These are phyloP conservation scores for Delphinella strobiligena DNA, from an alignment of 2,329 filamentous ascomycete species.

Conservation along the genomic window DNA sequence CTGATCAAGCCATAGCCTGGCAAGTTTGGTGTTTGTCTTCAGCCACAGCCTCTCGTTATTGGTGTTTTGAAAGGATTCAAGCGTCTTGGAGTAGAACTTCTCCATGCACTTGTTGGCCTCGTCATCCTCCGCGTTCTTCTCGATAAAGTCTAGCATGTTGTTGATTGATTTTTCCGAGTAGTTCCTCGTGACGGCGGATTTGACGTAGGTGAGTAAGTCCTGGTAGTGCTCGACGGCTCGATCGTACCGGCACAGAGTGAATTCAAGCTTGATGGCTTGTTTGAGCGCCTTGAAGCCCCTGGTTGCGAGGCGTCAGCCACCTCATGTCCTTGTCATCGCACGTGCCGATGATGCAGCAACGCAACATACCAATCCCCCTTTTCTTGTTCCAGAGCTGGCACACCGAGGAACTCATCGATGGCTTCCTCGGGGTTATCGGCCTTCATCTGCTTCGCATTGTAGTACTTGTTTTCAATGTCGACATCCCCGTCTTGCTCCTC, in stretches of 20 bases:
- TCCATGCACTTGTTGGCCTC: slow-evolving; percentile 76
- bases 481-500: slow-evolving; percentile 81
- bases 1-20: slow-evolving; percentile 78
- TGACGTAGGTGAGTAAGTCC: slow-evolving; percentile 93
- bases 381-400: slow-evolving; percentile 71
- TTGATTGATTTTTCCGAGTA: slow-evolving; percentile 99
- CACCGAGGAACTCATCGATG: slow-evolving; percentile 81
- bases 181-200: slow-evolving; percentile 90
- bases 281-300: slow-evolving; percentile 93
- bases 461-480: slow-evolving; percentile 98
- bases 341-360: not conserved
- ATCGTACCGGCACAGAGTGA: slow-evolving; percentile 78
- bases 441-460: slow-evolving; percentile 98
- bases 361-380: slow-evolving; percentile 77
- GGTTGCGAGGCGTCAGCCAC: not conserved
- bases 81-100: slow-evolving; percentile 84
- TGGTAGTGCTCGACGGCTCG: slow-evolving; percentile 86
- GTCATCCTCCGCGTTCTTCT: slow-evolving; percentile 68
- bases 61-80: slow-evolving; percentile 89
- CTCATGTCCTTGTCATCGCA: not conserved
- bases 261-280: slow-evolving; percentile 95
- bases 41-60: slow-evolving; percentile 97
- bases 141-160: slow-evolving; percentile 96
- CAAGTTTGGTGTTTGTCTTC: slow-evolving; percentile 96
- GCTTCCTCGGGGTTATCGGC: slow-evolving; percentile 74